Evolutionary conservation across 2,329 filamentous ascomycete species (phyloP).

Genomic region (Chaetomium sp.): DNA sequence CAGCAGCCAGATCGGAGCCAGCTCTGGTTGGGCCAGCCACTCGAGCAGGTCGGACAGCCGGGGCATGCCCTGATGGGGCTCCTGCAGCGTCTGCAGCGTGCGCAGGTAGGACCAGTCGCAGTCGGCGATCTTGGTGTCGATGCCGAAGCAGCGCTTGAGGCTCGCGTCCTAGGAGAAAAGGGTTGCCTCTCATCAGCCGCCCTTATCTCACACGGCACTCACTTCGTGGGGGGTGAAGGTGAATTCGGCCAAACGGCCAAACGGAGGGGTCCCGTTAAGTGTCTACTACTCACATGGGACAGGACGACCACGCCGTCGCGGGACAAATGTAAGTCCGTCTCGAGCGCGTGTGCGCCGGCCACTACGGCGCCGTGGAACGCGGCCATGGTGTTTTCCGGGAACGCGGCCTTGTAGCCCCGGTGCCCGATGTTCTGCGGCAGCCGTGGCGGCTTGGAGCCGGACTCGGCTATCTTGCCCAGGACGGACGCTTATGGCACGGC

Average conservation of each 20-base stretch:
- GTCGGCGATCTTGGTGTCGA: conserved; percentile 70
- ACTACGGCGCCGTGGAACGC: conserved; percentile 75
- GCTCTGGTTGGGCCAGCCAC: conserved; percentile 61
- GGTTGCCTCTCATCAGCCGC: background rate
- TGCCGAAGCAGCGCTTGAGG: conserved; percentile 79
- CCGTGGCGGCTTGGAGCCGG: conserved; percentile 32
- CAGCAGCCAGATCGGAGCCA: conserved; percentile 73
- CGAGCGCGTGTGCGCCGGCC: conserved; percentile 76
- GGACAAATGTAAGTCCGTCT: conserved; percentile 85
- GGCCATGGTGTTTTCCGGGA: conserved; percentile 83
- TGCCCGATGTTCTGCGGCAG: conserved; percentile 76
- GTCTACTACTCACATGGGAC: conserved; percentile 64
- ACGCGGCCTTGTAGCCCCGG: conserved; percentile 74
- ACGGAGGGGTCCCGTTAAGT: background rate
- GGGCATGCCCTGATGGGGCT: conserved; percentile 72
- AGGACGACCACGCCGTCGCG: conserved; percentile 83
- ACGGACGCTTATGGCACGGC: background rate
- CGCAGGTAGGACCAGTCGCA: conserved; percentile 75
- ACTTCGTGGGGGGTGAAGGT: background rate
- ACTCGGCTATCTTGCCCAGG: background rate
- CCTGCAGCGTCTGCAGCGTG: conserved; percentile 65
- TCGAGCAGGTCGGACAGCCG: conserved; percentile 72
- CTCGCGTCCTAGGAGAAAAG: conserved; percentile 62
- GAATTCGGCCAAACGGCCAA: background rate
- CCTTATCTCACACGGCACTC: background rate